phyloP scores from a whole-genome alignment of 2,329 filamentous ascomycete species.

The Alternaria sp. region DNA sequence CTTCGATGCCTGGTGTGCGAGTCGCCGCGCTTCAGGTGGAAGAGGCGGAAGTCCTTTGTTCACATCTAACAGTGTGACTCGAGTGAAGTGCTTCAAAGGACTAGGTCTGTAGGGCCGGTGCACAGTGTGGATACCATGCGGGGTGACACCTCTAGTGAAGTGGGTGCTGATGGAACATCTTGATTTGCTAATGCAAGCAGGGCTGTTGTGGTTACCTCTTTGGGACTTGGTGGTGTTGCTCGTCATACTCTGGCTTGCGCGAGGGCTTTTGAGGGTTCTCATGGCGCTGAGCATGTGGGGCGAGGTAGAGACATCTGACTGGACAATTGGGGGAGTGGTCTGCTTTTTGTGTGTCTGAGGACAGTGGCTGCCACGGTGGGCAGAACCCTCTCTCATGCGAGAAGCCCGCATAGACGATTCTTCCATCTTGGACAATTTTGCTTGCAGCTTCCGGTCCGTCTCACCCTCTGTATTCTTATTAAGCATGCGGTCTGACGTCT shows the following conservation, averaged over 20 bases:
- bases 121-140: conserved; percentile 1
- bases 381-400: background rate
- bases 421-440: background rate
- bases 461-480: background rate
- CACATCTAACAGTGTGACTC: conserved; percentile 1
- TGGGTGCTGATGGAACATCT: background rate
- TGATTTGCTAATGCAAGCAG: background rate
- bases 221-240: background rate
- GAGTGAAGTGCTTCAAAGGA: conserved; percentile 6
- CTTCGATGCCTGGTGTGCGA: background rate
- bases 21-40: conserved; percentile 8
- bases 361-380: background rate
- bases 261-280: background rate
- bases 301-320: background rate
- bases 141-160: background rate
- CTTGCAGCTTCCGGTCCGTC: background rate
- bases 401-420: background rate
- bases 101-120: conserved; percentile 14
- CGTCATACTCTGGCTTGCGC: background rate
- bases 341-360: background rate
- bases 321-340: background rate
- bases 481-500: background rate
- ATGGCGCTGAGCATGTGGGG: background rate
- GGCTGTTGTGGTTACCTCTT: background rate
- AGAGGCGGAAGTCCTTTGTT: conserved; percentile 21